Evolutionary conservation across 1,139 yeast genomes (phyloP), one percentile per base, ranked within the genome.

Genomic region (Arxiozyma bovina): DNA sequence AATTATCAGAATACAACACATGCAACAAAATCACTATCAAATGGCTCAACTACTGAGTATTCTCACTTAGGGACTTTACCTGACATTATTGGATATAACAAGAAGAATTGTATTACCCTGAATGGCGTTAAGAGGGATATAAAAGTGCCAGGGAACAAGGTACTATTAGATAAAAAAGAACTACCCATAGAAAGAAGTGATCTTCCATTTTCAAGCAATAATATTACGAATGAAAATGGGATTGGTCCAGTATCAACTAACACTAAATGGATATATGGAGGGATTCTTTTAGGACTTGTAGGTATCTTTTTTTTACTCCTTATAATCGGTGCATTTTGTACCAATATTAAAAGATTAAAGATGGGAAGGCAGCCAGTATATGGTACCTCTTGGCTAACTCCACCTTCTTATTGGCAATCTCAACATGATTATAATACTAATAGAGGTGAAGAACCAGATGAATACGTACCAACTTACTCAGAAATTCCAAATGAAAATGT

Each of bases 371-470:
- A 75, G 42, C 96, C 96, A 0, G 74, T 88, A 3, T 77, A 81
- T 54, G 95, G 95, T 8, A 89, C 96, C 1, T 81, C 87, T 12
- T 90, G 96, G 94, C 79, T 90, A 77, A 84, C 94, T 0, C 96
- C 96, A 3, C 96, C 96, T 0, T 76, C 85, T n/a, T 89, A 89
- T 67, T 71, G 77, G 57, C 91, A 85, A 63, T 79, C 93, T 3
- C 88, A 86, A 62, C 75, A 74, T 53, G 84, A 81, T 55, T 80
- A 83, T 61, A 75, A 76, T 50, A 76, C 67, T 52, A 49, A 70
- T 9, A 42, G 40, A 4, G 42, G 25, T 9, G 59, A 65, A 4
- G 66, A 60, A 53, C 49, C 42, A 6, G n/a, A 34, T 1, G 74
- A 75, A 22, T 70, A 61, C 57, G 87, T 85, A 0, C 93, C 93